phyloP scores from a whole-genome alignment of 148 eudicot genomes.

The Tetragonia tetragonoides region DNA sequence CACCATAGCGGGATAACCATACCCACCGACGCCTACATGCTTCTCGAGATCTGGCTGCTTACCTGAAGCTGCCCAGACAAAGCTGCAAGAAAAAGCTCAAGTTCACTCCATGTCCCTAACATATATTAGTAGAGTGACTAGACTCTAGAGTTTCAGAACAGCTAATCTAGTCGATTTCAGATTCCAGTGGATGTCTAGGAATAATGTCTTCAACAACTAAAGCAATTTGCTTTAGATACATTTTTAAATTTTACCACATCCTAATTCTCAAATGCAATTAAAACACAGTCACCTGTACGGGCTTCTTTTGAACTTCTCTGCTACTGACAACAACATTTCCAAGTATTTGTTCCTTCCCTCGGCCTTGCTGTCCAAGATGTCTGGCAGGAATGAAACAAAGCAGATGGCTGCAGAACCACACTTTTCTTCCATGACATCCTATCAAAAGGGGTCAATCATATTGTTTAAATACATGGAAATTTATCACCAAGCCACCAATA shows the following conservation, averaged over 20 bases:
- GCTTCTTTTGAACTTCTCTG: conserved; percentile 82
- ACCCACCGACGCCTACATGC: conserved; percentile 94
- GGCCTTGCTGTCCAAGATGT: conserved; percentile 89
- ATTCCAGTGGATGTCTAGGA: not conserved
- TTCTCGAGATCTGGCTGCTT: conserved; percentile 91
- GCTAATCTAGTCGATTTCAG: not conserved
- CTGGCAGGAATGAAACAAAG: conserved; percentile 90
- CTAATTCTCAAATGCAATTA: not conserved
- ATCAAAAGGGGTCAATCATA: conserved; percentile 9
- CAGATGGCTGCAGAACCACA: conserved; percentile 96
- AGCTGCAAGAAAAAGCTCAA: conserved; percentile 49
- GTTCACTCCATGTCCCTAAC: not conserved
- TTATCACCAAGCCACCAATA: not conserved
- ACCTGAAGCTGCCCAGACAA: conserved; percentile 94
- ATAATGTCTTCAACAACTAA: too few species aligned
- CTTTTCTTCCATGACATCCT: conserved; percentile 93
- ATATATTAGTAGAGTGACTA: not conserved
- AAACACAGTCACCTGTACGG: conserved; percentile 70
- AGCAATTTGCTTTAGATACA: not conserved
- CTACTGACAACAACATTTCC: conserved; percentile 68
- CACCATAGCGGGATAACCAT: conserved; percentile 96
- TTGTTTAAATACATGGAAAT: not conserved
- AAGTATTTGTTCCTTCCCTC: conserved; percentile 93
- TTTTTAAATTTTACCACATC: too few species aligned
- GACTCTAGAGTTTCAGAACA: too few species aligned